Base-by-base conservation (phyloP, 1,284 basidiomycete genomes). In the Trichosporon faecale region DNA sequence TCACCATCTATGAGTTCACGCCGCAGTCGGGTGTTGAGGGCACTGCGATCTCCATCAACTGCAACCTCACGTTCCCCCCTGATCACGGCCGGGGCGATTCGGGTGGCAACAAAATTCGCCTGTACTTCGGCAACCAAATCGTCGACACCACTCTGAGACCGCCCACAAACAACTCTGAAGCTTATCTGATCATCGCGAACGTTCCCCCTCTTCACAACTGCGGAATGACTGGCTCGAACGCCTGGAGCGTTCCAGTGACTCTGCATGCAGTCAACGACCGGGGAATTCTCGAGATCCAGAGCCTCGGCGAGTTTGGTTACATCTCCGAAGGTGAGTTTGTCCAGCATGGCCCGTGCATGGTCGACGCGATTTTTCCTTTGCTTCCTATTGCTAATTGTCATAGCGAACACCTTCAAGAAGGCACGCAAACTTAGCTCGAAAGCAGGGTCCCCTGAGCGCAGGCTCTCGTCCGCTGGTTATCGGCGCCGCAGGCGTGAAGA, bases 231-330 rank as follows among this genome's bases (percentile, higher is more conserved):
- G 63, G 49, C 23, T 21, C 16, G 31, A 21, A 25, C 16, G 18
- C 29, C 9, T 67, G 69, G 69, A 70, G 68, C 46, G 76, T 80
- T 3, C 74, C 76, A 21, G 75, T 83, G 5, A 72, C 67, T 25
- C 74, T 80, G 21, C 78, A 83, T 66, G 79, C 80, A 3, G 65
- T 81, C 49, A 70, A 71, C n/a, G 76, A 76, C 18, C 71, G 70
- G 1, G 69, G 75, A 14, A 72, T 81, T 2, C 61, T 80, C 9
- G 78, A 80, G 64, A 75, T 77, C 40, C 73, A 75, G 7, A 64
- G 66, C 18, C 52, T 79, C 12, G 80, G 80, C n/a, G 76, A 78
- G 5, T 82, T 81, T 67, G 66, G 64, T n/a, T 72, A 65, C 57
- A 40, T 69, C n/a, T 65, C 37, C 11, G 63, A 71, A 21, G 60